Evolutionary conservation across 2,329 filamentous ascomycete genomes (phyloP), one percentile per base, ranked within the genome.

Genomic region (Seiridium unicorne): DNA sequence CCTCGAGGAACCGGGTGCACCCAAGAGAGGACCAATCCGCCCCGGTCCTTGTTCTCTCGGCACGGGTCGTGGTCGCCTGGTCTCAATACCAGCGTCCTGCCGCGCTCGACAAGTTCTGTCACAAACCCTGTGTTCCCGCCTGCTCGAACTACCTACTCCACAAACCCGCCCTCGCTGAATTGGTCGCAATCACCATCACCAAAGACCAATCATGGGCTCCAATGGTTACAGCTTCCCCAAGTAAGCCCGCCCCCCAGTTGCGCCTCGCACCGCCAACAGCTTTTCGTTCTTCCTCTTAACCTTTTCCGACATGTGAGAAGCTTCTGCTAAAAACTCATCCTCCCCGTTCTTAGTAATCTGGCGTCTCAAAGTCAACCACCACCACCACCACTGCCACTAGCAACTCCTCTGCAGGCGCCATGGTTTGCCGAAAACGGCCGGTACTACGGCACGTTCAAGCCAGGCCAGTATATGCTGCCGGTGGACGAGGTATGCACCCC

Each of bases 381-480:
- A 4, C 8, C 44, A 31, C 7, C 11, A 46, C 40, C n/a, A 36
- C 13, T 38, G 13, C 6, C 32, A 42, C 40, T 47, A 36, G 18
- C 44, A 47, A 32, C 26, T n/a, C 35, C 31, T 18, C 53, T 26
- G 8, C 53, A 51, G n/a, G 8, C 57, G 10, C 57, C 57, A 11
- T 47, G 84, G 66, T 83, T 84, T 63, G 62, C 68, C 68, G 88
- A 91, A 71, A 88, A 93, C 74, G 89, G 86, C 26, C 84, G 91
- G 58, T 79, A 80, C 63, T 94, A 92, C 72, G 88, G 90, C 70
- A 84, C 82, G 32, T 92, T 82, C 73, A 83, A 84, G 63, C 83
- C 79, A 66, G 88, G 88, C 58, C 85, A 88, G 66, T 94, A 94
- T 73, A 81, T 91, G 75, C 86, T 90, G 64, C 92, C 92, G 31